phyloP scores from a whole-genome alignment of 2,329 filamentous ascomycete species.

The Thelonectria discophora region DNA sequence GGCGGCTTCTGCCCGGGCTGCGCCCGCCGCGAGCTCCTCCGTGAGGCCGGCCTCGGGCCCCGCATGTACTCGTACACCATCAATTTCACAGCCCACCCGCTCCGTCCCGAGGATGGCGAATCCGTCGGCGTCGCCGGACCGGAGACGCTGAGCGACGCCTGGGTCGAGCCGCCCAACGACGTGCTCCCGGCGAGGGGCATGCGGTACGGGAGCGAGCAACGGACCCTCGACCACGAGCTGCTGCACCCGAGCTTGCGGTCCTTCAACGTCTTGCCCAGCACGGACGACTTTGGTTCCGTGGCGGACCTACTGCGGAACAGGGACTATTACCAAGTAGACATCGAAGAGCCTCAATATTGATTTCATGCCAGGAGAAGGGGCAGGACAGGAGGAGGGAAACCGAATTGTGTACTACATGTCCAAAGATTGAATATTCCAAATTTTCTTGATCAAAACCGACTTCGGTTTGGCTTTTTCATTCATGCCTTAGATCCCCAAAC shows the following conservation, averaged over 20 bases:
- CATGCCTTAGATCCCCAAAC: conserved; percentile 3
- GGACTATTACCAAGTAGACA: too few relatives aligned
- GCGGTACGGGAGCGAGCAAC: too few relatives aligned
- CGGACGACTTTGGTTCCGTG: not conserved
- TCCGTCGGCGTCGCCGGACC: conserved; percentile 9
- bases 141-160: conserved; percentile 1
- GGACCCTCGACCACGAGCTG: not conserved
- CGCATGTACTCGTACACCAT: conserved; percentile 27
- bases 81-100: conserved; percentile 22
- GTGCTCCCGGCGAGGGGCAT: not conserved
- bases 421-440: not conserved
- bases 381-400: too few relatives aligned
- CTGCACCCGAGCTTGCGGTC: conserved; percentile 8
- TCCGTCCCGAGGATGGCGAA: conserved; percentile 19
- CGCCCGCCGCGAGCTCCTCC: conserved; percentile 1
- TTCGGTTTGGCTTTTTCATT: not conserved
- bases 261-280: not conserved
- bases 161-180: conserved; percentile 16
- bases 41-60: conserved; percentile 9
- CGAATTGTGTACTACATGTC: too few relatives aligned
- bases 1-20: not conserved
- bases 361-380: too few relatives aligned
- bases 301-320: not conserved
- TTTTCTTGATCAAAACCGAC: not conserved
- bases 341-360: too few relatives aligned